Evolutionary conservation across 1,284 basidiomycete genomes (phyloP), one percentile per base, ranked within the genome.

Genomic region (Sanguinoderma infundibulare): DNA sequence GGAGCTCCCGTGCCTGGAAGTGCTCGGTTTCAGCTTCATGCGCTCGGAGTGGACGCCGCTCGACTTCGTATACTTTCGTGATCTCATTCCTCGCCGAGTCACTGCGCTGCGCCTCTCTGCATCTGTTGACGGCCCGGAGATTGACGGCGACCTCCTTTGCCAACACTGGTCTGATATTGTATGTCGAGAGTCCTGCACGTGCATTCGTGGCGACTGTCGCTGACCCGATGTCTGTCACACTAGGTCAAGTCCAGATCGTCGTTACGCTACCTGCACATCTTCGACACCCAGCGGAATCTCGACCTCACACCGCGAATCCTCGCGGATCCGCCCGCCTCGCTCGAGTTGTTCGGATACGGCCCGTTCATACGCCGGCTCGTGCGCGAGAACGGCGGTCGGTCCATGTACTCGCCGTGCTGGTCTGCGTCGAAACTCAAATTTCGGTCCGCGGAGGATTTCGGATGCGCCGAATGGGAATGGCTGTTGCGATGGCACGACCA

Each of bases 311-410:
- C 50, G 32, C 38, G 26, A 20, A 40, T 60, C 28, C 55, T 52
- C 51, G 54, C 53, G 40, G 53, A 62, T 32, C 62, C 26, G 28
- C 60, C 63, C 15, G 30, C 26, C 17, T 24, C 56, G 2, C 54
- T 59, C 28, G 51, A 56, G 34, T 54, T 64, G 3, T 5, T 61
- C 6, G 63, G 63, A 9, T 54, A 57, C 54, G 54, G 57, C 22
- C 22, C 57, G 26, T 26, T 28, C n/a, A 14, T 64, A 10, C 32
- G 50, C 20, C 26, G 50, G 44, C 35, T 38, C 7, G 20, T 40
- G 24, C 52, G 36, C 8, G 24, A 26, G 14, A 9, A 53, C 35
- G 42, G 15, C 42, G 42, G 3, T 6, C 24, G 42, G 5, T 24
- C 42, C 24, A 12, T 15, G 12, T 44, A 26, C 24, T 44, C 42